Conservation (phyloP, 73 alveolate species). For the Stentor coeruleus region DNA sequence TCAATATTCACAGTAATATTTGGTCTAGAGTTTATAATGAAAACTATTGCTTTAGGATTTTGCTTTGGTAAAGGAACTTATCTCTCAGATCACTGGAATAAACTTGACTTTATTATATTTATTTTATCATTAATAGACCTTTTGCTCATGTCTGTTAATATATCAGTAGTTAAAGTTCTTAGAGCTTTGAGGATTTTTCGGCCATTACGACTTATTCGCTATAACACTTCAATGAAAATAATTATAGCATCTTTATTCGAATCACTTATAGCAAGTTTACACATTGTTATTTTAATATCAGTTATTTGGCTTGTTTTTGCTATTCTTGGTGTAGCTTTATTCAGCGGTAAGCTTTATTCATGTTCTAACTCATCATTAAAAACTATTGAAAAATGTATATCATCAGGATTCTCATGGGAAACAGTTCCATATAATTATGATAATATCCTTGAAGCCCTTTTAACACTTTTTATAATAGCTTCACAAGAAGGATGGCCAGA, state of each 20-base stretch:
- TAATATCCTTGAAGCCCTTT: constrained; percentile 77
- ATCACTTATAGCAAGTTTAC: constrained; percentile 75
- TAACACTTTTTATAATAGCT: constrained; percentile 81
- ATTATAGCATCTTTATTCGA: constrained; percentile 76
- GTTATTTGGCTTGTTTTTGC: constrained; percentile 91
- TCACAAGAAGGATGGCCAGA: constrained; percentile 95
- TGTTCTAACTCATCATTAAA: constrained; percentile 23
- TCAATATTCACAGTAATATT: constrained; percentile 55
- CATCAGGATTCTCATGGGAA: constrained; percentile 58
- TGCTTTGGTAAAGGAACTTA: constrained; percentile 6
- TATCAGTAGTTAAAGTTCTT: constrained; percentile 70
- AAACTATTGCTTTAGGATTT: constrained; percentile 41
- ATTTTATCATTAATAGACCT: constrained; percentile 80
- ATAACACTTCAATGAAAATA: constrained; percentile 78
- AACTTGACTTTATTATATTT: constrained; percentile 77
- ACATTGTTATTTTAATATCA: constrained; percentile 72
- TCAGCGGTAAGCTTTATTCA: constrained; percentile 74
- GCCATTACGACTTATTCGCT: constrained; percentile 82
- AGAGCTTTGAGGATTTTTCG: constrained; percentile 85
- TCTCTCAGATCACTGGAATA: constrained; percentile 43
- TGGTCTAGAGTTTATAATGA: not conserved
- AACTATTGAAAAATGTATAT: constrained; percentile 33
- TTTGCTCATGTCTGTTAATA: constrained; percentile 47
- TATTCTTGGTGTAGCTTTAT: constrained; percentile 73
- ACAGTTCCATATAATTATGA: constrained; percentile 69